Evolutionary conservation across 108 stramenopile genomes (phyloP).

Genomic region (Poteriospumella lacustris): DNA sequence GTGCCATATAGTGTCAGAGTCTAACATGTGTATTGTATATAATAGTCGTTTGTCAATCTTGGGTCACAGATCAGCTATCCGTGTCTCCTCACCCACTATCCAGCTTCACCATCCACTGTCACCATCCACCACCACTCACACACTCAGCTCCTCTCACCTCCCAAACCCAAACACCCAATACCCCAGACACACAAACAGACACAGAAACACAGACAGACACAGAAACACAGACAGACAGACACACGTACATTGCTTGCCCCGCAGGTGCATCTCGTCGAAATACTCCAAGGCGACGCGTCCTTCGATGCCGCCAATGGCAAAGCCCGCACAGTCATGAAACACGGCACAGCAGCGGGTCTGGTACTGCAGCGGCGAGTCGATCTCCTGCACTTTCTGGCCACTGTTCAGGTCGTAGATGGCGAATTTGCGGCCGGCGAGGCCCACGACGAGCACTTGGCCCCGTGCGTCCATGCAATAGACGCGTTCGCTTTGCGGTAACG

Average conservation of each 20-base stretch:
- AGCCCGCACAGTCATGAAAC: slow-evolving; percentile 66
- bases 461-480: slow-evolving; percentile 76
- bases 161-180: too few relatives aligned
- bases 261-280: slow-evolving; percentile 53
- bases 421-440: slow-evolving; percentile 69
- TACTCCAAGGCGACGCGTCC: slow-evolving; percentile 94
- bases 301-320: slow-evolving; percentile 89
- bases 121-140: too few relatives aligned
- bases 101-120: too few relatives aligned
- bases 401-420: slow-evolving; percentile 65
- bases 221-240: too few relatives aligned
- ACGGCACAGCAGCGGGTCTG: slow-evolving; percentile 73
- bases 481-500: slow-evolving; percentile 69
- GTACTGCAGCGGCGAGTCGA: slow-evolving; percentile 77
- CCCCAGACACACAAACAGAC: too few relatives aligned
- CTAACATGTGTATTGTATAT: too few relatives aligned
- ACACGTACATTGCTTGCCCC: too few relatives aligned
- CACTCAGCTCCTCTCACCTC: too few relatives aligned
- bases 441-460: slow-evolving; percentile 71
- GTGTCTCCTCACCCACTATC: too few relatives aligned
- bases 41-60: too few relatives aligned
- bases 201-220: too few relatives aligned
- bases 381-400: slow-evolving; percentile 48
- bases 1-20: too few relatives aligned
- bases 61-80: not conserved